Conservation (phyloP, 202 grass and related monocot species). For the Bolboschoenoplectus hybrid region DNA sequence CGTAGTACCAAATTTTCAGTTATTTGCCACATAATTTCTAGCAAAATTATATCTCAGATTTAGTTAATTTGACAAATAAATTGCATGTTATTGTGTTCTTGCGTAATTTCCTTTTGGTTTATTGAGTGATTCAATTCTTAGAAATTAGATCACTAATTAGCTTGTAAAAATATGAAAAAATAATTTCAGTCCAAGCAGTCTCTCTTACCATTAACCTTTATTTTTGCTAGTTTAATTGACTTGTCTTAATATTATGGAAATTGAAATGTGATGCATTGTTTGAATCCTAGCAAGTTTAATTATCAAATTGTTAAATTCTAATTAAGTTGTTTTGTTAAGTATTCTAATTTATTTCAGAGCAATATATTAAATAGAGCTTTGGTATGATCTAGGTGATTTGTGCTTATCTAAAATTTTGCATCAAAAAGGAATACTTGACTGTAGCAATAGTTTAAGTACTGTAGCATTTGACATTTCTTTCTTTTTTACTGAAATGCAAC, state of each 20-base stretch:
- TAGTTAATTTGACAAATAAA: constrained; percentile 11
- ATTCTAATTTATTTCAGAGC: background rate
- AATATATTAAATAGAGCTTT: background rate
- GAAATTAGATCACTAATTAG: constrained; percentile 34
- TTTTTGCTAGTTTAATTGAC: constrained; percentile 1
- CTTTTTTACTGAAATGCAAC: background rate
- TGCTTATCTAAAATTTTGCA: background rate
- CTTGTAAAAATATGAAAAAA: background rate
- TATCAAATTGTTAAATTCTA: background rate
- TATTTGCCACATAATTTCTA: background rate
- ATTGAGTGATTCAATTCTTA: background rate
- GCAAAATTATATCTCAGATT: constrained; percentile 16
- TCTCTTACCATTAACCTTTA: background rate
- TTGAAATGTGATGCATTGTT: constrained; percentile 12
- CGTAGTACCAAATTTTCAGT: background rate
- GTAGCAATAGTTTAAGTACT: constrained; percentile 6
- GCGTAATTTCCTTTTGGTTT: background rate
- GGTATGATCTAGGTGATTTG: constrained; percentile 18
- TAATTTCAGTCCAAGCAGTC: background rate
- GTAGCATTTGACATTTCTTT: constrained; percentile 9
- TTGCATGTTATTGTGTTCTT: constrained; percentile 14
- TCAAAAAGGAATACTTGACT: background rate
- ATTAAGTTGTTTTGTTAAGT: background rate
- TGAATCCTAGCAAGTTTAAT: background rate
- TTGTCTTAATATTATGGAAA: background rate